Evolutionary conservation across 2,329 filamentous ascomycete species (phyloP), one percentile per base, ranked within the genome.

Genomic region (Dryadomyces quercivorus): DNA sequence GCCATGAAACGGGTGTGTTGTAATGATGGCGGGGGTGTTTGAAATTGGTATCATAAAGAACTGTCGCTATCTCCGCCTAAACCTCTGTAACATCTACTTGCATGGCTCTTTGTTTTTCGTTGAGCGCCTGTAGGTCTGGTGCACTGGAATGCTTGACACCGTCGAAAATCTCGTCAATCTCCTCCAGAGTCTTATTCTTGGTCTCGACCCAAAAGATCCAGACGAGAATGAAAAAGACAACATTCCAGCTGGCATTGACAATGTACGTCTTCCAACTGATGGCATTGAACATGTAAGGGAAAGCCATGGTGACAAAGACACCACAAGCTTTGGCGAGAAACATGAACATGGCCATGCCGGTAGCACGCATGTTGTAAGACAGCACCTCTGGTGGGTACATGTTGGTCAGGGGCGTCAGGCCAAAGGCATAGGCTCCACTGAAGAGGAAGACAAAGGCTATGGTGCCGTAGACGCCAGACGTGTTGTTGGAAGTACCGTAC

Each of bases 391-490:
- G 64, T 1, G 67, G 62, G 56, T 72, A 76, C 22, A 73, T 70
- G 50, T 73, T 69, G 53, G 75, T 68, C 15, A 76, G 67, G 53
- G 72, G 71, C 20, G 73, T 74, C 67, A 72, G 75, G 21, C 70
- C 72, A 55, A 79, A 64, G 0, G 74, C 75, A 64, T 72, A 80
- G 34, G 75, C 68, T 56, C 74, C 72, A 1, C 73, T 73, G 56
- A 78, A 78, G 45, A 80, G 66, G 65, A 78, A 80, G 51, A 78
- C 74, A 61, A 78, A 73, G 22, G 73, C 75, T n/a, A 80, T 45
- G 16, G 54, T 55, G 34, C 49, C 54, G 21, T 55, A 55, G 45
- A 55, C 16, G 22, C 54, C 54, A 6, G 50, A 49, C 5, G 44
- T 49, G 54, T 51, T 43, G 8, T 1, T 40, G 43, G 45, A 50